A percentile compares a stretch with the other conserved stretches of the same genome.
Conservation (phyloP, 441 rosid species). For the Erysimum pusillum region DNA sequence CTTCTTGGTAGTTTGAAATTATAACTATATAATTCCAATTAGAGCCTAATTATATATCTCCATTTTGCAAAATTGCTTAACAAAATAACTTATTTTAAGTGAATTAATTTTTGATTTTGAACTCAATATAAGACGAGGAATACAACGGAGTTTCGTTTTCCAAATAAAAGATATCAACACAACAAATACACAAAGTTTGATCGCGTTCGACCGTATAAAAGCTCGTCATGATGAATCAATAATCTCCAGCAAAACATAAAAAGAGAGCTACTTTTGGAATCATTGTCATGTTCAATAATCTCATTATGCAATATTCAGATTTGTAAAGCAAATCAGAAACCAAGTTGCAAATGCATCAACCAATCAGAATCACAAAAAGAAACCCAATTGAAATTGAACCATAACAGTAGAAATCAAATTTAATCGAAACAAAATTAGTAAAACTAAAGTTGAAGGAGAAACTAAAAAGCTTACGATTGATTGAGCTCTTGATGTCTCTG, state of each 20-base stretch:
- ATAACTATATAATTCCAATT: constrained; percentile 5
- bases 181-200: constrained; percentile 12
- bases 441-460: too few species aligned
- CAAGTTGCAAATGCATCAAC: too few species aligned
- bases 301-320: constrained; percentile 9
- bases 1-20: neutral
- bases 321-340: constrained; percentile 22
- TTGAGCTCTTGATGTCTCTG: too few species aligned
- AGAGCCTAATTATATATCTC: constrained; percentile 7
- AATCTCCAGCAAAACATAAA: constrained; percentile 9
- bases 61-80: neutral
- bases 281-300: constrained; percentile 38
- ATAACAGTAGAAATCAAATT: too few species aligned
- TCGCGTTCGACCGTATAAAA: neutral
- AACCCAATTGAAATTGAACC: too few species aligned
- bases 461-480: too few species aligned
- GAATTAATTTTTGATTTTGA: neutral
- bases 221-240: constrained; percentile 29
- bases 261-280: constrained; percentile 33
- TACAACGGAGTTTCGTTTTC: neutral
- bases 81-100: neutral
- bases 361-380: too few species aligned
- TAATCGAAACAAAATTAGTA: too few species aligned
- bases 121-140: too few species aligned
- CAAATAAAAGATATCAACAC: neutral